phyloP scores from a whole-genome alignment of 305 asterid species.

The Fraxinus platypoda region DNA sequence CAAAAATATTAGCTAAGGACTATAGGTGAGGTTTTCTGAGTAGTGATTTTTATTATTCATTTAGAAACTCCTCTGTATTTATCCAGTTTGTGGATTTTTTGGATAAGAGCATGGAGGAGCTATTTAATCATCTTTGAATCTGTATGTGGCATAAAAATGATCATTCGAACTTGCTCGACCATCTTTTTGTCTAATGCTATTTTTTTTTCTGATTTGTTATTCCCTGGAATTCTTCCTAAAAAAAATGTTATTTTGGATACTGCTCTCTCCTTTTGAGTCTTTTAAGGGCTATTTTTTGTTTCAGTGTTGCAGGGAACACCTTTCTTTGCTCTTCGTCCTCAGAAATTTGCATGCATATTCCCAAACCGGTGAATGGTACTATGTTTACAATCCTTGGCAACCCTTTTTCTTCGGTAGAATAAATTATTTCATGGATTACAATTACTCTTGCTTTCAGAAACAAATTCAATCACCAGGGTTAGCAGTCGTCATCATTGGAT shows the following conservation, averaged over 20 bases:
- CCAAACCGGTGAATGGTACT: conserved; percentile 64
- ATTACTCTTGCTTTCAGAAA: conserved; percentile 48
- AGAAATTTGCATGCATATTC: conserved; percentile 53
- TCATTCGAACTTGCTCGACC: background rate
- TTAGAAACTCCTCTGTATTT: background rate
- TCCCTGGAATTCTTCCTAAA: background rate
- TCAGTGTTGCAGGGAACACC: conserved; percentile 82
- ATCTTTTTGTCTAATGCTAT: background rate
- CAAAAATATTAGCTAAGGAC: conserved; percentile 77
- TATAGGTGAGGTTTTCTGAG: conserved; percentile 57
- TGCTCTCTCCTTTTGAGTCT: background rate
- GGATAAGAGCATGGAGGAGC: background rate
- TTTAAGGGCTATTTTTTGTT: conserved; percentile 27
- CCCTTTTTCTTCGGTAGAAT: background rate
- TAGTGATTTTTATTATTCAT: conserved; percentile 8
- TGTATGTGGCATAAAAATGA: background rate
- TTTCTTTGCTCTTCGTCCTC: conserved; percentile 72
- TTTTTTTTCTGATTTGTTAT: background rate
- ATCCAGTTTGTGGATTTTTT: background rate
- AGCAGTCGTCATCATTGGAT: conserved; percentile 50
- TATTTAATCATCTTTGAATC: background rate
- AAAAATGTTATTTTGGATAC: background rate
- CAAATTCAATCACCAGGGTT: conserved; percentile 36
- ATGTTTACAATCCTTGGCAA: conserved; percentile 11
- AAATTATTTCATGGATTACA: conserved; percentile 13